Base-by-base conservation (phyloP, 352 stramenopile species). In the Globisporangium cederbergense region DNA sequence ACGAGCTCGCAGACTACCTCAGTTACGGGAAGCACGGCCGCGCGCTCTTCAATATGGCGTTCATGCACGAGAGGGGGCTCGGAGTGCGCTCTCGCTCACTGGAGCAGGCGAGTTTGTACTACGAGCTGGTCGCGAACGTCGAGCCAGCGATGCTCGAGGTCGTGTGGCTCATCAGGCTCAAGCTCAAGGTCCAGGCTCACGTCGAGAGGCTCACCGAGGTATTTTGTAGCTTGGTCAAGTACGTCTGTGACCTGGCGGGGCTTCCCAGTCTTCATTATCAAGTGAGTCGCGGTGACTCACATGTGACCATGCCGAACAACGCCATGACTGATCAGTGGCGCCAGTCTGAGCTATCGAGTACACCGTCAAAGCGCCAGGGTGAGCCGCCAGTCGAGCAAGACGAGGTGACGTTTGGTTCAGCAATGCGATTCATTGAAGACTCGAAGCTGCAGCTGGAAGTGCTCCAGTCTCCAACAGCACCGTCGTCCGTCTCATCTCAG, bases 1-100 rank as follows among this genome's bases (percentile, higher is more conserved):
- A 96, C 66, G 62, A 82, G 25, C 62, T 71, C 4, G 73, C 79
- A 22, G 62, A 79, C 18, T 60, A 74, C 1, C 28, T 79, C 18
- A 83, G 77, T n/a, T 73, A 86, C 28, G 67, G 74, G 8, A 65
- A 62, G 32, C 70, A 83, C 46, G 72, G 76, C 4, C 75, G 77
- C 55, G 92, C 91, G 25, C 59, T 93, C 5, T 97, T 86, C 70
- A 96, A 75, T 53, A 70, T 97, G 18, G 92, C 81, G 1, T 90
- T 88, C 60, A 96, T 97, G 88, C 74, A 97, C 72, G 86, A 97
- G 54, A 68, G 87, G 32, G 89, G 81, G 3, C 53, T 81, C 3
- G 61, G 61, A 1, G 74, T 71, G 8, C 46, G 50, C 0, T 25
- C 55, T 0, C 50, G 13, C 10, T 66, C 60, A 3, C 30, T 67